Base-by-base conservation (phyloP, 768 basidiomycete species). In the Podaxis rugospora region DNA sequence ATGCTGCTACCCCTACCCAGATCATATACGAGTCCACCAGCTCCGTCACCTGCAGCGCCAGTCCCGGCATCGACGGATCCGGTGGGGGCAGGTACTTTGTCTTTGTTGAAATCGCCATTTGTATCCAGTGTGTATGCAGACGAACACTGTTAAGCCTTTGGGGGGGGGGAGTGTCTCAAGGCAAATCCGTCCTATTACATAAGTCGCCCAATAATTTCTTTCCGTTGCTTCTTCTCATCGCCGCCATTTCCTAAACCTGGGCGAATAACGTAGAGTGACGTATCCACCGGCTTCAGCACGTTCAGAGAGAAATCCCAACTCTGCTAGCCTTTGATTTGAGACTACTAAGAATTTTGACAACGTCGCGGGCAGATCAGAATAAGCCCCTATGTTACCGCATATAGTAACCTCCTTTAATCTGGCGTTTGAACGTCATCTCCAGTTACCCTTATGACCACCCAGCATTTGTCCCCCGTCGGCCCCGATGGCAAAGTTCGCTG, bases 11-110 rank as follows among this genome's bases (percentile, higher is more conserved):
- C 1, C 91, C 90, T 35, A 88, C 76, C 92, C 92, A 93, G 55
- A 93, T 67, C 90, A 93, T 92, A 73, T 88, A 92, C 59, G 88
- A 87, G 66, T 85, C 85, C 51, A 84, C 83, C 57, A 93, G 72
- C 62, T 74, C 74, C 49, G 86, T 92, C 62, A 88, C 75, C 64
- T 90, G 87, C 59, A 93, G 74, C 16, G 76, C 86, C 44, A 91
- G 76, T 49, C 81, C 79, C 14, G 87, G 86, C 51, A 82, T 69
- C 16, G 80, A 76, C 50, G 77, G 71, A 63, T 85, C 82, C 37
- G 76, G 71, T 5, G 86, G 73, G 28, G 78, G 69, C 61, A 88
- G 65, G 66, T 83, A 81, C 57, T 72, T 77, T 51, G 81, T 80
- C 44, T 76, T 69, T 57, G 87, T 78, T 16, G 72, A 66, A 55